Percentiles rank a stretch among this genome's conserved stretches.
These are phyloP conservation scores for Ascodesmis nigricans DNA, from an alignment of 495 filamentous ascomycete species.

Conservation along the genomic window DNA sequence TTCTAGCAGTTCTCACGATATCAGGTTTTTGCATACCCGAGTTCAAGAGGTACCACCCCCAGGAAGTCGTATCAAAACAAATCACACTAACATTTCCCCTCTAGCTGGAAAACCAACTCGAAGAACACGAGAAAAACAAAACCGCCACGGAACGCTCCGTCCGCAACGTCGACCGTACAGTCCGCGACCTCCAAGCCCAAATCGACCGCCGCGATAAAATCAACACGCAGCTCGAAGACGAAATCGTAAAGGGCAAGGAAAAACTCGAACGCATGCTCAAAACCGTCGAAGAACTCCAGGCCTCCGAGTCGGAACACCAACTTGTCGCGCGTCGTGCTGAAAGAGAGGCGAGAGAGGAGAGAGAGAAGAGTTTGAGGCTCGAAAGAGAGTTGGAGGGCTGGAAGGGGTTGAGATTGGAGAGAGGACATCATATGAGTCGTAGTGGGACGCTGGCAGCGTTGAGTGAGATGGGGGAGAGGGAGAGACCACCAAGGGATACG, in stretches of 20 bases:
- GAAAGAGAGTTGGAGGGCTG: constrained; percentile 77
- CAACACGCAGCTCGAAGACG: constrained; percentile 54
- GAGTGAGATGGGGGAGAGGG: constrained; percentile 17
- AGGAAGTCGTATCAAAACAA: constrained; percentile 7
- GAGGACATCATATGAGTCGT: constrained; percentile 12
- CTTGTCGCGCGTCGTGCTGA: constrained; percentile 63
- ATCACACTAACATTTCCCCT: constrained; percentile 11
- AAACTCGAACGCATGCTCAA: constrained; percentile 70
- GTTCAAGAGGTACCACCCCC: constrained; percentile 69
- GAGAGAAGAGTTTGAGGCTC: constrained; percentile 55
- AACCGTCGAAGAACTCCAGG: constrained; percentile 83
- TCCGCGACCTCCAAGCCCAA: constrained; percentile 80
- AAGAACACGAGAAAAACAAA: constrained; percentile 56
- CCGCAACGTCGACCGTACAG: constrained; percentile 83
- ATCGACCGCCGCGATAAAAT: constrained; percentile 82
- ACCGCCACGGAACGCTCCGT: constrained; percentile 62
- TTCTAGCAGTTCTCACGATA: constrained; percentile 77
- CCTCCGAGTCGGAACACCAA: constrained; percentile 57
- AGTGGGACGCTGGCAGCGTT: constrained; percentile 17
- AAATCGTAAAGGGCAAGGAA: constrained; percentile 61
- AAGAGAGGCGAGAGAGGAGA: constrained; percentile 73
- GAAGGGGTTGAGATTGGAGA: constrained; percentile 53
- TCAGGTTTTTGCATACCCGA: constrained; percentile 80
- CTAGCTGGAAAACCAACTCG: constrained; percentile 80
- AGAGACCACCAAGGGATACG: background rate